These are phyloP conservation scores for Populus nigra DNA, from an alignment of 345 rosid genomes.

Conservation along the genomic window DNA sequence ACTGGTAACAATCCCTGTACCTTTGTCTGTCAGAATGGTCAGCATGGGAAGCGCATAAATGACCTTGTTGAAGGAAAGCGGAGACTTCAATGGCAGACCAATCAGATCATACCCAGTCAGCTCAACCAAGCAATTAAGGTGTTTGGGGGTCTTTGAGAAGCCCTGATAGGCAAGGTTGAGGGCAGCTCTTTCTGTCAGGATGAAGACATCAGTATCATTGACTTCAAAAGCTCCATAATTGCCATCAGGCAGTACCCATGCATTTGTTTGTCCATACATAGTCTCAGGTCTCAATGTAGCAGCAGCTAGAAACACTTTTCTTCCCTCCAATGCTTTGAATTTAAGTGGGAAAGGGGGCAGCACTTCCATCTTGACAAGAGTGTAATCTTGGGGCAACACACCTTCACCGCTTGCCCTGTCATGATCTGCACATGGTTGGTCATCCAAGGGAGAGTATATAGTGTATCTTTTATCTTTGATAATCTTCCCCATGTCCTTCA, in stretches of 20 bases:
- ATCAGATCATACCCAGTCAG: conserved; percentile 81
- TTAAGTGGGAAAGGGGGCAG: conserved; percentile 63
- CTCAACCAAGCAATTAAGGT: conserved; percentile 75
- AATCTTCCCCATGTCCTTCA: conserved; percentile 83
- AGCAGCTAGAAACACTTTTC: conserved; percentile 71
- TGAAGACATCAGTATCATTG: conserved; percentile 70
- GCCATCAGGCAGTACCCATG: conserved; percentile 95
- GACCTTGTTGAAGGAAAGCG: conserved; percentile 61
- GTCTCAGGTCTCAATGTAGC: conserved; percentile 97
- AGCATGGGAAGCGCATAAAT: conserved; percentile 93
- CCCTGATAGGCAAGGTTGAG: conserved; percentile 87
- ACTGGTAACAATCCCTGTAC: conserved; percentile 92
- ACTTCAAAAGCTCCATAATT: conserved; percentile 90
- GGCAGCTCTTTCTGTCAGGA: conserved; percentile 74
- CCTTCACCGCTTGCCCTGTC: conserved; percentile 96
- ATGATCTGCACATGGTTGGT: conserved; percentile 95
- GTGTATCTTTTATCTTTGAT: conserved; percentile 81
- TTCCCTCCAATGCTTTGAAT: conserved; percentile 64
- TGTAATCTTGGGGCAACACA: conserved; percentile 93
- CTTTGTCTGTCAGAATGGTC: conserved; percentile 87
- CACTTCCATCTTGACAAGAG: conserved; percentile 87
- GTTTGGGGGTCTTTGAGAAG: conserved; percentile 62
- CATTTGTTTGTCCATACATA: conserved; percentile 95
- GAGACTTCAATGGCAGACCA: conserved; percentile 78
- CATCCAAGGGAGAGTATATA: conserved; percentile 84